Evolutionary conservation across 208 protist genomes (phyloP).

Genomic region (Naegleria fowleri): DNA sequence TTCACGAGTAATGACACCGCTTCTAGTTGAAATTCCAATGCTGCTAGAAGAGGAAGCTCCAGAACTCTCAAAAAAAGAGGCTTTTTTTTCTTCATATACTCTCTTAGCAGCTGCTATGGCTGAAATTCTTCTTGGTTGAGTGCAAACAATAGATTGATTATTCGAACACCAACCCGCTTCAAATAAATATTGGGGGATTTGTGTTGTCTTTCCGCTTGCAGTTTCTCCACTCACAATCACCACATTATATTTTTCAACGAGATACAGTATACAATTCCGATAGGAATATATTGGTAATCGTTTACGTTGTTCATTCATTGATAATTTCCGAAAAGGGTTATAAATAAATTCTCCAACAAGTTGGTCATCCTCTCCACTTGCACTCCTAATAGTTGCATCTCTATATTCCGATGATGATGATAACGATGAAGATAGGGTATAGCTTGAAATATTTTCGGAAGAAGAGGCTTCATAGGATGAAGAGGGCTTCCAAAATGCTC

Average conservation of each 20-base stretch:
- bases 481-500: no score
- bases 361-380: not conserved
- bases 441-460: no score
- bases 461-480: no score
- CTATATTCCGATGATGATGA: not conserved
- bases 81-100: slow-evolving; percentile 58
- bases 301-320: slow-evolving; percentile 59
- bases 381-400: not conserved
- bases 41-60: not conserved
- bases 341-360: not conserved
- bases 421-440: no score
- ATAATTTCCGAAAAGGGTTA: slow-evolving; percentile 21
- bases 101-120: slow-evolving; percentile 59
- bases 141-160: slow-evolving; percentile 52
- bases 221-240: slow-evolving; percentile 88
- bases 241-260: slow-evolving; percentile 66
- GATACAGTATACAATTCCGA: slow-evolving; percentile 74
- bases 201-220: slow-evolving; percentile 81
- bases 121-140: slow-evolving; percentile 72
- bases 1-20: not conserved
- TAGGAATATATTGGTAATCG: slow-evolving; percentile 88
- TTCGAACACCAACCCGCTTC: slow-evolving; percentile 56
- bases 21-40: slow-evolving; percentile 39
- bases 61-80: not conserved
- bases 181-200: slow-evolving; percentile 75